Evolutionary conservation across 306 rosid species (phyloP), one percentile per base, ranked within the genome.

Genomic region (Dryas octopetala): DNA sequence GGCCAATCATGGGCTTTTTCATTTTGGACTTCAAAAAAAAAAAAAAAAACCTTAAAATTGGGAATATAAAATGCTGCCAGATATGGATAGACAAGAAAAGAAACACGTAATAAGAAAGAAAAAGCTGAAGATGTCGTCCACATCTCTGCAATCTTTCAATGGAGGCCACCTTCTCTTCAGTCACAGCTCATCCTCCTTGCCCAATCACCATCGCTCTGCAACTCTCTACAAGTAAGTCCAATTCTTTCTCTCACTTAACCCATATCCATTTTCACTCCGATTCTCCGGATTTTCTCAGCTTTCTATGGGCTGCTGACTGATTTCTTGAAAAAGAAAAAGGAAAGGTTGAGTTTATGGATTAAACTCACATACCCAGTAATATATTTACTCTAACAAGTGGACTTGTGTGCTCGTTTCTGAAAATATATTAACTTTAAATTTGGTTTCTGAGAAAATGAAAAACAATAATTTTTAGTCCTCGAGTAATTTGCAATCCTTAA

Each of bases 51-150:
- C 23, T 23, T 50, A 5, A 32, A 38, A 62, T 38, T 4, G 66
- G 5, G 44, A 12, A 10, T 60, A 28, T 60, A 60, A 61, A 4
- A 13, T 11, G 14, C 9, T 0, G 9, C 10, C 12, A 7, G 44
- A 16, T 10, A 71, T 48, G 50, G 79, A 66, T 62, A 72, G 28
- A 50, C 23, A 67, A 55, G 46, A 60, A 60, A 9, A 10, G 53
- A 62, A 19, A 41, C 12, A 17, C n/a, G 59, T 19, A 41, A 28
- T 64, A 7, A 73, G 45, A 19, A 3, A 28, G 68, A 7, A 73
- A 50, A 19, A 3, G 55, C 60, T 51, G 68, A 49, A 48, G 74
- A 91, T 88, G 91, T 86, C 89, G 48, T 80, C 91, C 78, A 74
- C 84, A 71, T 60, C 81, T 84, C 79, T 82, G 15, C 75, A 80